Evolutionary conservation across 441 rosid genomes (phyloP), one percentile per base, ranked within the genome.

Genomic region (Brassica balearica): DNA sequence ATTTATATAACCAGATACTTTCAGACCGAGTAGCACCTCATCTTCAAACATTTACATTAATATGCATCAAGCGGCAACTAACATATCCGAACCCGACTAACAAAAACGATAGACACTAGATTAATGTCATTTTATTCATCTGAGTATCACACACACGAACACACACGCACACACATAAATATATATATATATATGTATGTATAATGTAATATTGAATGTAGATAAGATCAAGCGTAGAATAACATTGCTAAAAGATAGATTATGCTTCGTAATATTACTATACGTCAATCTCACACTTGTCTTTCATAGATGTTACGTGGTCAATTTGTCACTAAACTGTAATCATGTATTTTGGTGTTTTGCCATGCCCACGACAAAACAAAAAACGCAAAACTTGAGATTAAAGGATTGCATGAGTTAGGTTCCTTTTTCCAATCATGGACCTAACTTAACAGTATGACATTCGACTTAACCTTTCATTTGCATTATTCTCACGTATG

Each of bases 371-470:
- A 62, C 74, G 60, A 62, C 56, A 11, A 32, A 61, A 22, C 25
- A 27, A 62, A 25, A 29, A 25, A 68, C 32, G 53, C 22, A 73
- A 79, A 73, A 68, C 82, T 79, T 73, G 78, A 61, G 74, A 68
- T 23, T 15, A 14, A 79, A 73, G 82, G 4, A 36, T 68, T 79
- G 82, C 82, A 79, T 79, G 82, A 67, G 81, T 78, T 79, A 79
- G 82, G 82, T 79, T 79, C 15, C 71, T 12, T 25, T 68, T 36
- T 48, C 9, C 19, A 79, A 79, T 79, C 82, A 79, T 59, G 20
- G n/a, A 79, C 71, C 82, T 79, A 79, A 79, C 75, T 62, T 79
- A 79, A 79, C 78, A 73, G 71, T 69, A 68, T 73, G 78, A 79
- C 82, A 73, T 73, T 69, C 71, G 66, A 68, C 78, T 79, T 68